Evolutionary conservation across 257 asterid genomes (phyloP).

Genomic region (Pogostemon cablin): DNA sequence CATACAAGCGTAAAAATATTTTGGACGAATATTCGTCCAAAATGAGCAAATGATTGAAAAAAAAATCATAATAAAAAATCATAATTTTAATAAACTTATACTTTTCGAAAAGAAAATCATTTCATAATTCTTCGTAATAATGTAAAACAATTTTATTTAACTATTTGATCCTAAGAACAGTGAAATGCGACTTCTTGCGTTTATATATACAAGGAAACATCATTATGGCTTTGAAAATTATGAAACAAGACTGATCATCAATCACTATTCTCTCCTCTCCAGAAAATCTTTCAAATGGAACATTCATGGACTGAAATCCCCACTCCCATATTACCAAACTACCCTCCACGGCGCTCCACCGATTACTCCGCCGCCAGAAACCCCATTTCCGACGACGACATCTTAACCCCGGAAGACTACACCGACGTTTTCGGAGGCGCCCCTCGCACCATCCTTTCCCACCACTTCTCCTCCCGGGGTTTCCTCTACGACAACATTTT

Average conservation of each 20-base stretch:
- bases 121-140: too few species aligned
- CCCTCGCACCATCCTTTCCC: constrained; percentile 58
- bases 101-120: too few species aligned
- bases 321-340: constrained; percentile 30
- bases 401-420: constrained; percentile 51
- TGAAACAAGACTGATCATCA: neutral
- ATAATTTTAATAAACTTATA: too few species aligned
- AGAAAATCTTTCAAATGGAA: constrained; percentile 45
- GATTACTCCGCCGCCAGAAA: constrained; percentile 39
- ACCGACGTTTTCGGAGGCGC: constrained; percentile 83
- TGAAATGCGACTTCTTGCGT: neutral
- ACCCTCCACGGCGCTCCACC: constrained; percentile 53
- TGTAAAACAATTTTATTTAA: too few species aligned
- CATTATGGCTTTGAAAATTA: constrained; percentile 2
- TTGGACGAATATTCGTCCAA: too few species aligned
- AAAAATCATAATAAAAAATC: too few species aligned
- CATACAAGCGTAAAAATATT: too few species aligned
- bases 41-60: too few species aligned
- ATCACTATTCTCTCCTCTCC: constrained; percentile 23
- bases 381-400: constrained; percentile 40
- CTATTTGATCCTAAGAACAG: too few species aligned
- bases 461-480: constrained; percentile 42
- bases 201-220: constrained; percentile 5
- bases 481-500: constrained; percentile 55
- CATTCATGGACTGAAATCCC: constrained; percentile 60